Evolutionary conservation across 306 rosid species (phyloP).

Genomic region (Pyrus pyrifolia): DNA sequence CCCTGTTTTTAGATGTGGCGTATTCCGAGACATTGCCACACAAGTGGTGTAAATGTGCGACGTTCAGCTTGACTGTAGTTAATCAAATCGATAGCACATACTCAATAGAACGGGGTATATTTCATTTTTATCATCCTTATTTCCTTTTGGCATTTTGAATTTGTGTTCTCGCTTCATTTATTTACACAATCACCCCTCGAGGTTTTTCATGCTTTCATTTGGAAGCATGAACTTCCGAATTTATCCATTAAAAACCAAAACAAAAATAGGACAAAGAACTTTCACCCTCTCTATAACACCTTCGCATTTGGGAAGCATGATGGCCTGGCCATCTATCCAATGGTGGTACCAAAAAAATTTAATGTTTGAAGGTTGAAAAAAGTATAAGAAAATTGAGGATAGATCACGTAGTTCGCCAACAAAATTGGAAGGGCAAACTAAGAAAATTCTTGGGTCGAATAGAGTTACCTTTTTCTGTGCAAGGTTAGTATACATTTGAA

Average conservation of each 20-base stretch:
- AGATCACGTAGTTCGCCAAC: not conserved
- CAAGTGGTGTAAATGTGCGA: conserved; percentile 43
- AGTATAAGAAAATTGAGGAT: not conserved
- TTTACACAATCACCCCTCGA: no score
- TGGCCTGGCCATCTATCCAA: not conserved
- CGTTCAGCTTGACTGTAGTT: conserved; percentile 62
- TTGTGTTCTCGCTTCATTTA: not conserved
- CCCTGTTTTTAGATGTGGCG: conserved; percentile 54
- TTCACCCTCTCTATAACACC: not conserved
- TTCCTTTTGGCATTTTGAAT: not conserved
- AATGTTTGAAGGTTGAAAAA: not conserved
- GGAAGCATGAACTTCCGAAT: not conserved
- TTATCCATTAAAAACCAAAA: not conserved
- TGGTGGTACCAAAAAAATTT: not conserved
- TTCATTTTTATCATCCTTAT: not conserved
- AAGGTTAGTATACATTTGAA: no score
- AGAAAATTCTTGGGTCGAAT: no score
- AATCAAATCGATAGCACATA: conserved; percentile 61
- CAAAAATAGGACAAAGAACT: not conserved
- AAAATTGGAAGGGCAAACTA: not conserved
- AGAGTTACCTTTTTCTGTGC: no score
- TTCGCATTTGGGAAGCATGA: not conserved
- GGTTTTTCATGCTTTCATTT: not conserved
- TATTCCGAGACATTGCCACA: conserved; percentile 44
- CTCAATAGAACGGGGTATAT: conserved; percentile 63